Conservation (phyloP, 2,329 filamentous ascomycete genomes). For the Orbilia javanica region DNA sequence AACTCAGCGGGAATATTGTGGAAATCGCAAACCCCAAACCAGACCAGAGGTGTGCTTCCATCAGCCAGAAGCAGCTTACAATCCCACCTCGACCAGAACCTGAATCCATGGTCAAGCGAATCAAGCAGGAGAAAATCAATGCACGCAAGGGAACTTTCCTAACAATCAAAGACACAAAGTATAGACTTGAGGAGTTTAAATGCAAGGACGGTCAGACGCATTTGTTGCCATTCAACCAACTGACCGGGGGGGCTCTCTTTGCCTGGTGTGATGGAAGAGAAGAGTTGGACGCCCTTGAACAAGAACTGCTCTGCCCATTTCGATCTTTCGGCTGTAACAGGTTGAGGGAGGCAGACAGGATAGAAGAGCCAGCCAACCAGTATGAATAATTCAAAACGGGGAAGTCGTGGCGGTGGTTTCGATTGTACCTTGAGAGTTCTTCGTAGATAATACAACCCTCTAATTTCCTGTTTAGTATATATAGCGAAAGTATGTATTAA, state of each 20-base stretch:
- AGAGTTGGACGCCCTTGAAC: not conserved
- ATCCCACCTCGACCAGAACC: not conserved
- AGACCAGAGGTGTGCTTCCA: not conserved
- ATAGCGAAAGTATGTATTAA: not conserved
- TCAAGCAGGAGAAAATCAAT: not conserved
- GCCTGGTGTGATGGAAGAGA: slow-evolving; percentile 1
- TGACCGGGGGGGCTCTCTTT: not conserved
- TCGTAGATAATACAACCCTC: too few species aligned
- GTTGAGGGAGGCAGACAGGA: not conserved
- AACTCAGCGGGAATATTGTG: not conserved
- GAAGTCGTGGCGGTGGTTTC: not conserved
- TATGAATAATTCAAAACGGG: not conserved
- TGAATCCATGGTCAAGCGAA: not conserved
- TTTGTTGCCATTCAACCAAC: not conserved
- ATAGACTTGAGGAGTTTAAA: not conserved
- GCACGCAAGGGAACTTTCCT: not conserved
- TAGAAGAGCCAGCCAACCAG: not conserved
- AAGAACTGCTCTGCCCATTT: not conserved
- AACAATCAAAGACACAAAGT: not conserved
- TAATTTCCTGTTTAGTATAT: too few species aligned
- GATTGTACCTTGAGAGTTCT: too few species aligned
- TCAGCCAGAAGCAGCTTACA: not conserved
- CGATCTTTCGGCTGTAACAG: not conserved
- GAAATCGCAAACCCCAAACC: not conserved
- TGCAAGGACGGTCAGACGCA: not conserved